A percentile compares a stretch with the other conserved stretches of the same genome.
These are phyloP conservation scores for Zygoascus bituminiphila DNA, from an alignment of 805 yeast species.

Conservation along the genomic window DNA sequence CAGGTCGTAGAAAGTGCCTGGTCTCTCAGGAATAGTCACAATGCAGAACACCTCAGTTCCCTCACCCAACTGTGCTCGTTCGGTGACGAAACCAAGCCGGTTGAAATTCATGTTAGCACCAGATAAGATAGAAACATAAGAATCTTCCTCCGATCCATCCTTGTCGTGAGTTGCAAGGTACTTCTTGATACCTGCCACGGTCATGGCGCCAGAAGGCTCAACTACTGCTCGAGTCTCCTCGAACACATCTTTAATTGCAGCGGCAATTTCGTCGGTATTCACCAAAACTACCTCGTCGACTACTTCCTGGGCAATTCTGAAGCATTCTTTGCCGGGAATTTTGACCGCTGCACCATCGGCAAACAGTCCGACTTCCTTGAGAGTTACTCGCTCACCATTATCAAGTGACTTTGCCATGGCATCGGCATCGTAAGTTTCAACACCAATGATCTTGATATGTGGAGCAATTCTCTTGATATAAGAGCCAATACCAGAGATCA, in stretches of 20 bases:
- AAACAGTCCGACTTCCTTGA: slow-evolving; percentile 81
- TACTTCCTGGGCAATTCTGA: slow-evolving; percentile 62
- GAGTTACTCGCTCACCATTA: slow-evolving; percentile 43
- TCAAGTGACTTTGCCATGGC: slow-evolving; percentile 72
- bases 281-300: slow-evolving; percentile 89
- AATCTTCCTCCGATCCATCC: slow-evolving; percentile 56
- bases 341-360: slow-evolving; percentile 99
- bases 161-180: slow-evolving; percentile 58
- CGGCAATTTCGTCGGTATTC: slow-evolving; percentile 88
- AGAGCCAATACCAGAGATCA: slow-evolving; percentile 82
- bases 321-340: slow-evolving; percentile 83
- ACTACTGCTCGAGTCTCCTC: slow-evolving; percentile 90
- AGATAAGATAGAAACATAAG: slow-evolving; percentile 77
- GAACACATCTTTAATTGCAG: slow-evolving; percentile 93
- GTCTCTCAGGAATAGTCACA: slow-evolving; percentile 83
- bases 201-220: slow-evolving; percentile 95
- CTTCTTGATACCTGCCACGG: slow-evolving; percentile 90
- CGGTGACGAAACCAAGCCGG: slow-evolving; percentile 89
- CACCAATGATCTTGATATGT: slow-evolving; percentile 92
- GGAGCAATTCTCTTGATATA: slow-evolving; percentile 94
- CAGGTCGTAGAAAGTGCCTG: slow-evolving; percentile 79
- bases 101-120: slow-evolving; percentile 99
- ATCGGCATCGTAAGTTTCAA: slow-evolving; percentile 92
- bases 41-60: slow-evolving; percentile 92
- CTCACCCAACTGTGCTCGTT: slow-evolving; percentile 97